Evolutionary conservation across 2,329 filamentous ascomycete genomes (phyloP).

Genomic region (Zymoseptoria pseudotritici): DNA sequence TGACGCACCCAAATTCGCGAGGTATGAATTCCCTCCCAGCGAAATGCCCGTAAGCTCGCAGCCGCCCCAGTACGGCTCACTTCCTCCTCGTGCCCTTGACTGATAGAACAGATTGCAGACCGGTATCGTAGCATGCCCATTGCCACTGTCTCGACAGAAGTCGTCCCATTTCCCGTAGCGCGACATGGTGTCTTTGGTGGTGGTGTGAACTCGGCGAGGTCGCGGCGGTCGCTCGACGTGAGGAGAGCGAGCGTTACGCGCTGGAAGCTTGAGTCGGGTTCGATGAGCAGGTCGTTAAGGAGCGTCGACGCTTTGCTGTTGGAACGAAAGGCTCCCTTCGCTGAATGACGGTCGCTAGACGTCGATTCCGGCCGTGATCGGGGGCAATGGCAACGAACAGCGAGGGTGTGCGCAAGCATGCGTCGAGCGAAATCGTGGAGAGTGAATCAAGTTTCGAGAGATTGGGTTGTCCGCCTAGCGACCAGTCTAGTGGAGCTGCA

Average conservation of each 20-base stretch:
- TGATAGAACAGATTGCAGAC: slow-evolving; percentile 58
- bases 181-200: slow-evolving; percentile 12
- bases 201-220: neutral
- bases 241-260: neutral
- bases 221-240: slow-evolving; percentile 1
- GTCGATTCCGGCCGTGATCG: neutral
- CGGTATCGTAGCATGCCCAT: slow-evolving; percentile 27
- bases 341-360: neutral
- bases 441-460: neutral
- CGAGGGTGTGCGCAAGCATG: neutral
- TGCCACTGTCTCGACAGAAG: slow-evolving; percentile 45
- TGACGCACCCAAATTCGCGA: slow-evolving; percentile 74
- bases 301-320: neutral
- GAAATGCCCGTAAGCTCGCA: slow-evolving; percentile 71
- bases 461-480: neutral
- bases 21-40: slow-evolving; percentile 54
- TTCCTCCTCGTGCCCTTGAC: slow-evolving; percentile 51
- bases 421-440: neutral
- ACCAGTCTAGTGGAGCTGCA: neutral
- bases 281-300: neutral
- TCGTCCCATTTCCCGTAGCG: slow-evolving; percentile 33
- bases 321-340: neutral
- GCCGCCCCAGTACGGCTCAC: slow-evolving; percentile 43
- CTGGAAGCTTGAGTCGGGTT: neutral
- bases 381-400: neutral